Percentiles rank a stretch among this genome's conserved stretches.
phyloP scores from a whole-genome alignment of 441 rosid species.

The Rhodomyrtus psidioides region DNA sequence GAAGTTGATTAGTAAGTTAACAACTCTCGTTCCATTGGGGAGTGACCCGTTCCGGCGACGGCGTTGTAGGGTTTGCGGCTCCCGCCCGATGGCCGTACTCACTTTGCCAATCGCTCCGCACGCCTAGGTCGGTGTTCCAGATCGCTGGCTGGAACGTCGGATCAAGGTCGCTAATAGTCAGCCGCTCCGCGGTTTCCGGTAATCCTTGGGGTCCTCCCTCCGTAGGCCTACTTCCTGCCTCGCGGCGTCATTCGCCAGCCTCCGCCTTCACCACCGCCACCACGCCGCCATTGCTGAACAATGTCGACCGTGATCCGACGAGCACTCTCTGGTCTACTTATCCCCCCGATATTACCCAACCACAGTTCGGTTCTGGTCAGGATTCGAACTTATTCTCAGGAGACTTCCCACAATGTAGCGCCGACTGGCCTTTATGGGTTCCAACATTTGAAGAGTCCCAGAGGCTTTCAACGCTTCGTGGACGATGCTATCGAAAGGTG shows the following conservation, averaged over 20 bases:
- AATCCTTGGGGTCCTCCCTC: neutral
- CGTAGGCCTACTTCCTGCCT: neutral
- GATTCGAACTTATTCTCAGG: conserved; percentile 12
- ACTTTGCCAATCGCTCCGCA: neutral
- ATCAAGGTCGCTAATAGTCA: neutral
- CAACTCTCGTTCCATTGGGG: too few relatives aligned
- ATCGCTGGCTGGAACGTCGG: neutral
- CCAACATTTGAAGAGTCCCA: conserved; percentile 56
- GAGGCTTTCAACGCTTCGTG: conserved; percentile 80
- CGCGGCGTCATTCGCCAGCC: neutral
- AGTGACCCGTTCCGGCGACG: neutral
- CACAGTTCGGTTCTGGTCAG: conserved; percentile 8
- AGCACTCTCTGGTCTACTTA: conserved; percentile 5
- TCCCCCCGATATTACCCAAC: conserved; percentile 1
- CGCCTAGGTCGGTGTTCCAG: neutral
- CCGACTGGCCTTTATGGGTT: conserved; percentile 85
- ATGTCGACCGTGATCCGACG: conserved; percentile 33
- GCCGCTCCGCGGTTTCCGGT: neutral
- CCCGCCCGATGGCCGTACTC: neutral
- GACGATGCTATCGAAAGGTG: conserved; percentile 92
- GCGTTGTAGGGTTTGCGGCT: neutral
- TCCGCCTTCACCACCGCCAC: neutral
- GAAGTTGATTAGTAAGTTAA: too few relatives aligned
- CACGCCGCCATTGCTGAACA: neutral
- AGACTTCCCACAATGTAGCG: conserved; percentile 9